Conservation (phyloP, 2,329 filamentous ascomycete genomes). For the Xylariales sp. region DNA sequence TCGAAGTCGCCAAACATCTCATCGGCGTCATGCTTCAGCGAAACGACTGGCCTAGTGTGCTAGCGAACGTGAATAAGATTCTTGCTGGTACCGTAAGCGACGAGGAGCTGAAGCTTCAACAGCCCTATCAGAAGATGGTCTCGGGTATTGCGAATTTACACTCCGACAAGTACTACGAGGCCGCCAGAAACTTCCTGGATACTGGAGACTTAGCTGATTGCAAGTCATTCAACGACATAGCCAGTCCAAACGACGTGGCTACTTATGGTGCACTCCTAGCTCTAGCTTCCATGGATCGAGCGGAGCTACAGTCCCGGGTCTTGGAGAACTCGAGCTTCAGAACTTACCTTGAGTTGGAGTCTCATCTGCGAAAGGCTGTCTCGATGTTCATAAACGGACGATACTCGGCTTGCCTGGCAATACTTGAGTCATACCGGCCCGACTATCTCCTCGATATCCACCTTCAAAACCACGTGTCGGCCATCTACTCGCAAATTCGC, state of each 20-base stretch:
- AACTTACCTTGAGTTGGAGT: constrained; percentile 84
- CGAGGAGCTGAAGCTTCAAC: constrained; percentile 42
- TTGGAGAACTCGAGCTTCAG: constrained; percentile 80
- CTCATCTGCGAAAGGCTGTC: constrained; percentile 88
- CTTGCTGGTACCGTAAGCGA: constrained; percentile 38
- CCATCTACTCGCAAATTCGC: constrained; percentile 70
- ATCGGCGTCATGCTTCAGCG: constrained; percentile 72
- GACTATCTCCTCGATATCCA: constrained; percentile 93
- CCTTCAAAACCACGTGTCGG: constrained; percentile 66
- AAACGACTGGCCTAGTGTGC: constrained; percentile 68
- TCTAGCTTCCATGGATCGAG: constrained; percentile 81
- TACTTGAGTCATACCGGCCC: constrained; percentile 72
- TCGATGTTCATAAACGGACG: constrained; percentile 84
- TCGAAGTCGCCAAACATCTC: constrained; percentile 75
- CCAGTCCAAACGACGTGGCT: constrained; percentile 83
- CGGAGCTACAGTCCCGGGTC: constrained; percentile 68
- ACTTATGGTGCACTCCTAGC: constrained; percentile 88
- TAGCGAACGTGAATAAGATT: constrained; percentile 60
- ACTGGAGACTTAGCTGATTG: constrained; percentile 48
- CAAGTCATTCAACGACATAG: constrained; percentile 62
- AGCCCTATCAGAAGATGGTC: constrained; percentile 49
- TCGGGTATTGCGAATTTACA: constrained; percentile 46
- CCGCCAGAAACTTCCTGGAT: constrained; percentile 66
- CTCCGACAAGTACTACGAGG: constrained; percentile 48
- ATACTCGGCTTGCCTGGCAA: constrained; percentile 78